phyloP scores from a whole-genome alignment of 2,329 filamentous ascomycete genomes.

The Blumeriella jaapii region DNA sequence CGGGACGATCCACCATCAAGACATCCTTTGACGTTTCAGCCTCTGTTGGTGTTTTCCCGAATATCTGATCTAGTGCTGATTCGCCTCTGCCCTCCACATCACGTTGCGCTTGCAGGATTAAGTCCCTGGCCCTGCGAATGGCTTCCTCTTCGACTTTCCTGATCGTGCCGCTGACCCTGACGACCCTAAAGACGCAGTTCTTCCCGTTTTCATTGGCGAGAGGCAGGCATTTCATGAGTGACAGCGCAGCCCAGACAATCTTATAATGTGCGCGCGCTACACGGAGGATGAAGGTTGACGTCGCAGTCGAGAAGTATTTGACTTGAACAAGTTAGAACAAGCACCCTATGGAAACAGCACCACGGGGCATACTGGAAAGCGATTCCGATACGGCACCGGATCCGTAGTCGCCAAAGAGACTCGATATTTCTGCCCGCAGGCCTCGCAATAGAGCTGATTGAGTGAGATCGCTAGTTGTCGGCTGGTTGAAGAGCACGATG shows the following conservation, averaged over 20 bases:
- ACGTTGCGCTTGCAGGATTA: slow-evolving; percentile 56
- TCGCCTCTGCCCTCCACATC: slow-evolving; percentile 31
- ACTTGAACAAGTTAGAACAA: slow-evolving; percentile 33
- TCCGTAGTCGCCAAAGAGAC: slow-evolving; percentile 83
- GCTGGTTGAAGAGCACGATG: slow-evolving; percentile 64
- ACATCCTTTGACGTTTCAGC: slow-evolving; percentile 29
- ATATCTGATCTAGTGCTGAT: slow-evolving; percentile 31
- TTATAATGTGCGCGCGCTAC: slow-evolving; percentile 74
- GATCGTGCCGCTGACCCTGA: slow-evolving; percentile 86
- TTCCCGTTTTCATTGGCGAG: slow-evolving; percentile 43
- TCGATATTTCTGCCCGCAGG: slow-evolving; percentile 57
- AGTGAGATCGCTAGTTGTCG: slow-evolving; percentile 62
- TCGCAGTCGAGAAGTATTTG: slow-evolving; percentile 87
- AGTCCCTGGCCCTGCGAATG: slow-evolving; percentile 60
- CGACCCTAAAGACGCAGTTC: slow-evolving; percentile 70
- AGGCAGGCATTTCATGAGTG: slow-evolving; percentile 61
- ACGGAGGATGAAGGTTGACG: slow-evolving; percentile 83
- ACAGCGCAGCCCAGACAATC: slow-evolving; percentile 81
- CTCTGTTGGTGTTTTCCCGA: slow-evolving; percentile 23
- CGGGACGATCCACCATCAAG: slow-evolving; percentile 35
- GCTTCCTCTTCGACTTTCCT: slow-evolving; percentile 85
- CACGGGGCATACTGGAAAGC: slow-evolving; percentile 45
- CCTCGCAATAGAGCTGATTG: slow-evolving; percentile 52
- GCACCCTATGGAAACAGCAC: background rate
- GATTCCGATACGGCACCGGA: slow-evolving; percentile 60